phyloP scores from a whole-genome alignment of 2,329 filamentous ascomycete species.

The Xylaria sp. region DNA sequence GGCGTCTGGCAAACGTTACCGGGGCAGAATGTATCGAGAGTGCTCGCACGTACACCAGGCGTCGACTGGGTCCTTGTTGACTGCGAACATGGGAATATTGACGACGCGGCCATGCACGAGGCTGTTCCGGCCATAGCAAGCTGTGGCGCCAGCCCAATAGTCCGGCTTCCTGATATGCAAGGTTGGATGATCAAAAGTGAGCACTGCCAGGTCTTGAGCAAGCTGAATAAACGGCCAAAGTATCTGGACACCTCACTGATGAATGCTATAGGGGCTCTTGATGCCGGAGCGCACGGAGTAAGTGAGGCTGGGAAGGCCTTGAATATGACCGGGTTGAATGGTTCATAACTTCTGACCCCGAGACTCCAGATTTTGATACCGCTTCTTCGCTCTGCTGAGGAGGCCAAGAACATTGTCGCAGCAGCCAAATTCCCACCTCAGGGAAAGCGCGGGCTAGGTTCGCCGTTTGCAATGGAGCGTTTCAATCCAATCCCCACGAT shows the following conservation, averaged over 20 bases:
- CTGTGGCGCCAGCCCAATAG: conserved; percentile 59
- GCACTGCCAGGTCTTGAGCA: conserved; percentile 28
- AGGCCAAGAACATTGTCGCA: conserved; percentile 55
- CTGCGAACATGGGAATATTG: conserved; percentile 63
- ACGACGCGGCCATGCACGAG: conserved; percentile 63
- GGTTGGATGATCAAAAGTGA: conserved; percentile 62
- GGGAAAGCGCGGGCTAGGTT: conserved; percentile 61
- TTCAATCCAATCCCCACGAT: conserved; percentile 55
- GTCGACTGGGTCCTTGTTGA: conserved; percentile 71
- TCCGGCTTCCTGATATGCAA: conserved; percentile 63
- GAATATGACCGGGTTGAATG: not conserved
- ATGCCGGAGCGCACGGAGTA: conserved; percentile 63
- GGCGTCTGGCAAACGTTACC: conserved; percentile 70
- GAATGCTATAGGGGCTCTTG: conserved; percentile 54
- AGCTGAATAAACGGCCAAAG: not conserved
- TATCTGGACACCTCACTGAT: conserved; percentile 27
- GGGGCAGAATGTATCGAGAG: conserved; percentile 62
- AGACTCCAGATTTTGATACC: conserved; percentile 55
- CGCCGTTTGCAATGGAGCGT: conserved; percentile 58
- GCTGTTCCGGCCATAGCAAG: conserved; percentile 62
- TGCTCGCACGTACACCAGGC: conserved; percentile 62
- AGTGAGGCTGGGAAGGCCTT: conserved; percentile 25
- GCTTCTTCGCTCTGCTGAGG: conserved; percentile 59
- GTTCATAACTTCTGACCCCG: conserved; percentile 11
- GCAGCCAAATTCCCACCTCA: conserved; percentile 62